Evolutionary conservation across 129 eudicot species (phyloP).

Genomic region (Apium graveolens): DNA sequence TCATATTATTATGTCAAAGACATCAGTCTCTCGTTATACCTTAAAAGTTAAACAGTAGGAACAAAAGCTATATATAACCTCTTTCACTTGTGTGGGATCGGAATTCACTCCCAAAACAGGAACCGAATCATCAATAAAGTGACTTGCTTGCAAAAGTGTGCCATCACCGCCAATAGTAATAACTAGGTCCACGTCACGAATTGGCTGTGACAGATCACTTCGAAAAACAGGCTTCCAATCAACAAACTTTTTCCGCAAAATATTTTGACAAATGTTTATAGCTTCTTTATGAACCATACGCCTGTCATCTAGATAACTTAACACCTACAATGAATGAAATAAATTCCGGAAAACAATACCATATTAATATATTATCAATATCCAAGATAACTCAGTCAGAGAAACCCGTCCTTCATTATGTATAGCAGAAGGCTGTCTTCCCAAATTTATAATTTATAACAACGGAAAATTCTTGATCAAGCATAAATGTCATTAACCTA

Average conservation of each 20-base stretch:
- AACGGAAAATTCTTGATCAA: neutral
- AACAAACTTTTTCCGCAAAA: conserved; percentile 51
- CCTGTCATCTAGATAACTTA: conserved; percentile 45
- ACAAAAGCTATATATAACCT: conserved; percentile 29
- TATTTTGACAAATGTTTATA: conserved; percentile 50
- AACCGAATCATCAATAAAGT: conserved; percentile 65
- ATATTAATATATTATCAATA: neutral
- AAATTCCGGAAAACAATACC: neutral
- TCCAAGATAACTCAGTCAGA: neutral
- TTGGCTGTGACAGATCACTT: conserved; percentile 44
- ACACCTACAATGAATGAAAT: conserved; percentile 30
- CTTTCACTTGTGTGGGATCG: conserved; percentile 80
- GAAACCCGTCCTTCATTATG: neutral
- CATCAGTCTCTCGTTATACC: conserved; percentile 6
- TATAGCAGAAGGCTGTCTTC: neutral
- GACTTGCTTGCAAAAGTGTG: conserved; percentile 81
- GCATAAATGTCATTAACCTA: neutral
- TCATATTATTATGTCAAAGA: conserved; percentile 11
- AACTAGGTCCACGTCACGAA: conserved; percentile 76
- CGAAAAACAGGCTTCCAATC: conserved; percentile 60
- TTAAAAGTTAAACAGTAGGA: neutral
- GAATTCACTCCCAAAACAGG: conserved; percentile 88
- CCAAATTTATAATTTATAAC: neutral
- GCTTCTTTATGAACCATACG: conserved; percentile 68
- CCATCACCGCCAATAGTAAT: conserved; percentile 90